Evolutionary conservation across 2,329 filamentous ascomycete genomes (phyloP).

Genomic region (Trichoderma guizhouense): DNA sequence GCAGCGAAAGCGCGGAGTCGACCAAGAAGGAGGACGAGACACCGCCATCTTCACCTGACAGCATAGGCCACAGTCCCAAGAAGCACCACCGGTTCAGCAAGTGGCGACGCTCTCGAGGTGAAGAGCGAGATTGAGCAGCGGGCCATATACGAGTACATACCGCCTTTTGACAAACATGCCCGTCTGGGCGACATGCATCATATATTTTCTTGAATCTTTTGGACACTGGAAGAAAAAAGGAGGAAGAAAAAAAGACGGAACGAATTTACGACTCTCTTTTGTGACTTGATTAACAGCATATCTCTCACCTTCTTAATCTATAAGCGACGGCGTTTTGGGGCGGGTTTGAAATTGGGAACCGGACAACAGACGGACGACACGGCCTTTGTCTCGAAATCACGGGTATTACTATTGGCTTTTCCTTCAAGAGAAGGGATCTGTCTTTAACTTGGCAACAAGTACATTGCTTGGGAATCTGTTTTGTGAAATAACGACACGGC

Average conservation of each 20-base stretch:
- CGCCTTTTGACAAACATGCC: conserved; percentile 16
- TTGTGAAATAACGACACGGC: background rate
- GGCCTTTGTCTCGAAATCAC: background rate
- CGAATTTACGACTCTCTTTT: conserved; percentile 21
- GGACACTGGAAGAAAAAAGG: background rate
- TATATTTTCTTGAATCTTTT: background rate
- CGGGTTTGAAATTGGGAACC: background rate
- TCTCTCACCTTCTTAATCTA: conserved; percentile 1
- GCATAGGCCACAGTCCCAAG: conserved; percentile 29
- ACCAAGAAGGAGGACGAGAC: conserved; percentile 32
- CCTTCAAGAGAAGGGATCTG: background rate
- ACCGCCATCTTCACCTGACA: conserved; percentile 36
- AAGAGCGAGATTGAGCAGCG: background rate
- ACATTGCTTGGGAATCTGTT: background rate
- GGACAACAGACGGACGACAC: background rate
- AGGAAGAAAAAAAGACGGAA: background rate
- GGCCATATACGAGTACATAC: background rate
- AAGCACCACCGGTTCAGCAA: conserved; percentile 21
- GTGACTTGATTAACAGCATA: background rate
- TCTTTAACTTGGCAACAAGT: background rate
- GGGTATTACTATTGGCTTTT: background rate
- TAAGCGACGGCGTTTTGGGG: conserved; percentile 25
- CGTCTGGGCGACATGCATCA: background rate
- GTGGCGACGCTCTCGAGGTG: conserved; percentile 4
- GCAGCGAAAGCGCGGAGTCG: conserved; percentile 36